Base-by-base conservation (phyloP, 2,329 filamentous ascomycete species). In the Podosphaera xanthii region DNA sequence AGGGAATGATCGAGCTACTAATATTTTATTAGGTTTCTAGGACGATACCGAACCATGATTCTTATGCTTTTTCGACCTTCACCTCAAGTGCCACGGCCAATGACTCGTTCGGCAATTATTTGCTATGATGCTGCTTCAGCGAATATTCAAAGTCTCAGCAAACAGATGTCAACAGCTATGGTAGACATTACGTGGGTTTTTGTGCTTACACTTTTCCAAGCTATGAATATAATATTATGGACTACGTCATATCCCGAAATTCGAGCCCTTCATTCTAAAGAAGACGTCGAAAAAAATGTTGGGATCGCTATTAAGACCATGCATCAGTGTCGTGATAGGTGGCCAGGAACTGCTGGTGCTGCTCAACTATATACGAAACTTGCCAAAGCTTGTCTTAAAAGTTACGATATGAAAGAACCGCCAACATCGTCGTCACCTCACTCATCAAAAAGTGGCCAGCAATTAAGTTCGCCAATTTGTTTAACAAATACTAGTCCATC, bases 171-270 rank as follows among this genome's bases (percentile, higher is more conserved):
- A 63, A 82, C 78, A 14, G 78, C 79, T 12, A 82, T 82, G 31
- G 81, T 92, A 9, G 91, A 96, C 67, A 76, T 96, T 61, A 96
- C 90, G 0, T 97, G 91, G 91, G 84, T 95, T 50, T 95, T 95
- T 67, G 81, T 94, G 0, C 78, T 95, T 60, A 83, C 85, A 30
- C 78, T 97, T 48, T 96, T 94, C 72, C 92, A 94, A 81, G 83
- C 87, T 3, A 78, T 97, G 60, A 96, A 95, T 68, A 90, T 87
- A 4, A 79, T 96, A 57, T 77, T 98, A 0, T 98, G 92, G 92
- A 82, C 86, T 1, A 78, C 94, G 6, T 94, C 90, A 0, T 96
- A 94, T 67, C 78, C 84, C 2, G 85, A 91, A 63, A 83, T 97
- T 33, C 83, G 92, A 53, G 78, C 79, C 59, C 75, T 79, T 22